Evolutionary conservation across 805 yeast genomes (phyloP).

Genomic region (Zygosaccharomyces rouxii): DNA sequence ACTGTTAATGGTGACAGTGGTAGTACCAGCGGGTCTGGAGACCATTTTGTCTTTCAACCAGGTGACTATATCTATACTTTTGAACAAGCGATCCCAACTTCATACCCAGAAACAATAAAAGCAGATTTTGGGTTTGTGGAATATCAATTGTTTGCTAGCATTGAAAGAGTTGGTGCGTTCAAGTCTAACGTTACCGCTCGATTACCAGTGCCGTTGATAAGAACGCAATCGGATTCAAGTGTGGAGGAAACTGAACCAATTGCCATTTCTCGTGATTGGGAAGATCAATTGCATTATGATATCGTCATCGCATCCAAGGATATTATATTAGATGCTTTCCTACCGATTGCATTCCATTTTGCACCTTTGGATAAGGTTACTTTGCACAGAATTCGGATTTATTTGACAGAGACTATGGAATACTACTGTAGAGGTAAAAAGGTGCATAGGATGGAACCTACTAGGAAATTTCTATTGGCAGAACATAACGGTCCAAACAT

Average conservation of each 20-base stretch:
- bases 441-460: slow-evolving; percentile 90
- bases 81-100: slow-evolving; percentile 80
- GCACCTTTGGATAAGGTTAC: slow-evolving; percentile 83
- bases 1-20: neutral
- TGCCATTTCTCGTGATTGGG: slow-evolving; percentile 89
- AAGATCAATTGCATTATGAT: slow-evolving; percentile 83
- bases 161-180: slow-evolving; percentile 82
- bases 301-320: slow-evolving; percentile 88
- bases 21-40: slow-evolving; percentile 20
- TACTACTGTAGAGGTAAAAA: slow-evolving; percentile 81
- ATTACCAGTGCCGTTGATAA: slow-evolving; percentile 58
- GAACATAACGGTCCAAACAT: slow-evolving; percentile 70
- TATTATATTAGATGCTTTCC: slow-evolving; percentile 72
- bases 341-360: slow-evolving; percentile 80
- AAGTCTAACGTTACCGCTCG: slow-evolving; percentile 67
- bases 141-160: slow-evolving; percentile 62
- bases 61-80: slow-evolving; percentile 93
- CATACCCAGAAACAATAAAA: slow-evolving; percentile 72
- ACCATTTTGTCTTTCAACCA: slow-evolving; percentile 56
- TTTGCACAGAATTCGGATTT: slow-evolving; percentile 79
- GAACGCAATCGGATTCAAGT: slow-evolving; percentile 74
- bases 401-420: slow-evolving; percentile 83
- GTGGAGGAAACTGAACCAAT: slow-evolving; percentile 92
- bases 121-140: slow-evolving; percentile 79
- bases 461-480: slow-evolving; percentile 68